Evolutionary conservation across 106 monocot species (phyloP).

Genomic region (Dioscorea zingiberensis): DNA sequence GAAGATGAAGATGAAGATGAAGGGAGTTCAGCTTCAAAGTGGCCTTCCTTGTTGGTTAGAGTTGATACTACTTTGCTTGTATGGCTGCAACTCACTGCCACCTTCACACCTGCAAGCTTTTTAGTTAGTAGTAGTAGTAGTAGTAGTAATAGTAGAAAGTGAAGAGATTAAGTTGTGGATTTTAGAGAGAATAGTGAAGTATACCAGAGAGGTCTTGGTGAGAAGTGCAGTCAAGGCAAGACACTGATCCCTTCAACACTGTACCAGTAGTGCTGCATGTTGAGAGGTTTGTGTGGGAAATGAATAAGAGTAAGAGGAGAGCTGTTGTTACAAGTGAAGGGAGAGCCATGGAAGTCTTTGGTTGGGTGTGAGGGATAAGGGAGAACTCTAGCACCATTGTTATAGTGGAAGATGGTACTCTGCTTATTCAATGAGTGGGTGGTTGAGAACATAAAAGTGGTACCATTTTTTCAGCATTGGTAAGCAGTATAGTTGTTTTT

Average conservation of each 20-base stretch:
- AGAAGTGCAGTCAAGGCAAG: background rate
- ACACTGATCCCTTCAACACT: background rate
- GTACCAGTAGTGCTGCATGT: background rate
- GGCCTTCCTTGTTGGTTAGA: conserved; percentile 2
- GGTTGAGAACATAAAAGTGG: conserved; percentile 4
- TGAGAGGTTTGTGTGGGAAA: background rate
- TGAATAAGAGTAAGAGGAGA: background rate
- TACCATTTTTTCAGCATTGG: too few relatives aligned
- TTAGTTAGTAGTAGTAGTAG: too few relatives aligned
- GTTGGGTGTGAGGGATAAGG: background rate
- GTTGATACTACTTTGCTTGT: background rate
- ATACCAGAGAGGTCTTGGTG: conserved; percentile 6
- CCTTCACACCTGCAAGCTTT: background rate
- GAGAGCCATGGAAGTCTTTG: conserved; percentile 1
- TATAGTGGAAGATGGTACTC: background rate
- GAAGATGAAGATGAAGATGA: background rate
- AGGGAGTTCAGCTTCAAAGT: conserved; percentile 4
- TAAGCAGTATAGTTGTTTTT: too few relatives aligned
- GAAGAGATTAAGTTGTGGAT: too few relatives aligned
- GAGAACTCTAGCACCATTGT: background rate
- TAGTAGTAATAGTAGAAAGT: too few relatives aligned
- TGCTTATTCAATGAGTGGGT: background rate
- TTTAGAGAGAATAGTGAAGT: background rate
- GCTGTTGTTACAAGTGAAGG: background rate
- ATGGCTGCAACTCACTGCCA: conserved; percentile 4